A percentile compares a stretch with the other conserved stretches of the same genome.
phyloP scores from a whole-genome alignment of 176 grass and related monocot genomes.

The Phoenix dactylifera region DNA sequence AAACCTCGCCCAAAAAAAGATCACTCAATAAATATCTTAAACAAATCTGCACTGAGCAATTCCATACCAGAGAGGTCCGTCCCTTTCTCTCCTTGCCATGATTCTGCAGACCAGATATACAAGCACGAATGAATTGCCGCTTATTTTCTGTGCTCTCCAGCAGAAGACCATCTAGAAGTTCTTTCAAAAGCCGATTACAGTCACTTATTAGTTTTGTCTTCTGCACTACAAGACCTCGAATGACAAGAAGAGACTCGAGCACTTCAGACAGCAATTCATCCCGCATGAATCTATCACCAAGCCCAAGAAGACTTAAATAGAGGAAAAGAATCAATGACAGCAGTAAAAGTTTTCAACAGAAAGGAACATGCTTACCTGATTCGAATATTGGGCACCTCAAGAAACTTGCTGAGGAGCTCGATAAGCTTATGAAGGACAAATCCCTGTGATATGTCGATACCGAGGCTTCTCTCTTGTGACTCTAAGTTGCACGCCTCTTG shows the following conservation, averaged over 20 bases:
- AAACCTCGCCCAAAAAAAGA: no score
- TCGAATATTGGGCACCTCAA: constrained; percentile 94
- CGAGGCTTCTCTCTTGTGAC: constrained; percentile 90
- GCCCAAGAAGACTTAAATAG: background rate
- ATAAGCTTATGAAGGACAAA: constrained; percentile 95
- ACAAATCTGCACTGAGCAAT: no score
- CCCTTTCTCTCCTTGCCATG: constrained; percentile 72
- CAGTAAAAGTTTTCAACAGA: background rate
- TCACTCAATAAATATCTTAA: no score
- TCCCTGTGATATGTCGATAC: constrained; percentile 92
- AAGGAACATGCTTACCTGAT: constrained; percentile 41
- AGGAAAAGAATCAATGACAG: background rate
- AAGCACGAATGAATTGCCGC: constrained; percentile 87
- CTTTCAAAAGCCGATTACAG: constrained; percentile 83
- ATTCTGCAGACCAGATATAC: constrained; percentile 87
- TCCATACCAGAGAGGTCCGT: constrained; percentile 70
- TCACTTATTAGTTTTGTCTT: constrained; percentile 98
- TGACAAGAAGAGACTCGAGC: constrained; percentile 79
- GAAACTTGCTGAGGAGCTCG: constrained; percentile 92
- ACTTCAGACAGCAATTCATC: constrained; percentile 77
- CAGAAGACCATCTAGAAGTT: constrained; percentile 86
- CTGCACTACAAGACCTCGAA: constrained; percentile 87
- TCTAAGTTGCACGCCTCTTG: constrained; percentile 82
- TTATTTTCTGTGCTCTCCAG: constrained; percentile 86
- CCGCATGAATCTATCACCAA: constrained; percentile 68